Evolutionary conservation across 306 rosid genomes (phyloP).

Genomic region (Purshia tridentata): DNA sequence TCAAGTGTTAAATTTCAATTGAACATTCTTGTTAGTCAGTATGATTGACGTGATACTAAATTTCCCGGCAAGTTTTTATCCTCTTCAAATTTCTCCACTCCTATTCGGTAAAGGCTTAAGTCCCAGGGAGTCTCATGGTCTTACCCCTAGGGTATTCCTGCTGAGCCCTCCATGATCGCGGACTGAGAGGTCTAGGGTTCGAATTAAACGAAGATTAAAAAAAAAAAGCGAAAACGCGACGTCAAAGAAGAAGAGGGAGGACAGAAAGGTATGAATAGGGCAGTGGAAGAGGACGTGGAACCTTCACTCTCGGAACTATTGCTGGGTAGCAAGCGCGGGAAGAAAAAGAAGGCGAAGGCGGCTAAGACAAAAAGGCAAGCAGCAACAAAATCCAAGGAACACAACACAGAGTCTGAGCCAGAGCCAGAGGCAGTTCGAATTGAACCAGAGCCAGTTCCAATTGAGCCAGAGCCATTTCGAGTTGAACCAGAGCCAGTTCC

Average conservation of each 20-base stretch:
- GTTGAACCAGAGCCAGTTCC: not conserved
- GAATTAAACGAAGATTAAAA: not conserved
- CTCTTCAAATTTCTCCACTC: too few relatives aligned
- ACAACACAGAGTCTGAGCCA: conserved; percentile 10
- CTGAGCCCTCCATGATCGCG: too few relatives aligned
- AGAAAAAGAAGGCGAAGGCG: conserved; percentile 19
- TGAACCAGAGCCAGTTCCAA: conserved; percentile 9
- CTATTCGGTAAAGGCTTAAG: too few relatives aligned
- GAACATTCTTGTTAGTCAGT: too few relatives aligned
- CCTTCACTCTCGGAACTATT: conserved; percentile 13
- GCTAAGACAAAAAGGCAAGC: conserved; percentile 4
- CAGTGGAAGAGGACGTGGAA: conserved; percentile 13
- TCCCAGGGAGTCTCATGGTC: too few relatives aligned
- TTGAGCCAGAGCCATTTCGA: not conserved
- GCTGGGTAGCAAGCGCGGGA: conserved; percentile 19
- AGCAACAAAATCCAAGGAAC: conserved; percentile 1
- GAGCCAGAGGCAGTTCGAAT: not conserved
- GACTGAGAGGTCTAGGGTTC: not conserved
- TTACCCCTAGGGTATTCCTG: too few relatives aligned
- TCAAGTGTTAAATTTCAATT: too few relatives aligned
- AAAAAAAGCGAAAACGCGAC: not conserved
- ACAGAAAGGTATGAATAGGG: not conserved
- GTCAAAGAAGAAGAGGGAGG: not conserved
- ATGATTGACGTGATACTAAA: too few relatives aligned
- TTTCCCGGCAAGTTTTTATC: too few relatives aligned